These are phyloP conservation scores for Botrytis medusae DNA, from an alignment of 2,329 filamentous ascomycete genomes.

Conservation along the genomic window DNA sequence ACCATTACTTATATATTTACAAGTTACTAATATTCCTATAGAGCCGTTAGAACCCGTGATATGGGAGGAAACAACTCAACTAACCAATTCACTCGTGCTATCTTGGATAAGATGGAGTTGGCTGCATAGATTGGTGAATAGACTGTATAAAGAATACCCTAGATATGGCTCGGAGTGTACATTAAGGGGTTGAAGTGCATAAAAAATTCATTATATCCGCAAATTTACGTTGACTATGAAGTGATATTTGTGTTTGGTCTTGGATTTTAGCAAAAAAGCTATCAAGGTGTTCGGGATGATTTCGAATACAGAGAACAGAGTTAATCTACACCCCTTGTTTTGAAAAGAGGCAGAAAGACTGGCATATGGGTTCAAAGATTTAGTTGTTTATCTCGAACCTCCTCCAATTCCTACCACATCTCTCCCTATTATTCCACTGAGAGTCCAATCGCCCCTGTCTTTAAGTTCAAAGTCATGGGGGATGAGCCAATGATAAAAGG, in stretches of 20 bases:
- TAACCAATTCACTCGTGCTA: constrained; percentile 91
- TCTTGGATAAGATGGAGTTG: constrained; percentile 91
- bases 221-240: not conserved
- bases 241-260: not conserved
- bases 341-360: not conserved
- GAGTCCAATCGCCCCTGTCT: not conserved
- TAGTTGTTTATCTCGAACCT: not conserved
- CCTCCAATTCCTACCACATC: not conserved
- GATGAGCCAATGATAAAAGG: not conserved
- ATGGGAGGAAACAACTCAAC: constrained; percentile 92
- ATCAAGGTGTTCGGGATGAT: not conserved
- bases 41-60: constrained; percentile 85
- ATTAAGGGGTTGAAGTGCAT: constrained; percentile 33
- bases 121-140: constrained; percentile 32
- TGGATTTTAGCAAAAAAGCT: not conserved
- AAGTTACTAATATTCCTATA: constrained; percentile 44
- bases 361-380: not conserved
- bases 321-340: no score
- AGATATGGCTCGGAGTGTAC: constrained; percentile 32
- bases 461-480: not conserved
- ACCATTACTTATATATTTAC: not conserved
- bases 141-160: constrained; percentile 35
- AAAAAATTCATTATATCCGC: constrained; percentile 26
- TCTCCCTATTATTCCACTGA: not conserved
- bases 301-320: not conserved